phyloP scores from a whole-genome alignment of 768 basidiomycete species.

The Mycena crocata region DNA sequence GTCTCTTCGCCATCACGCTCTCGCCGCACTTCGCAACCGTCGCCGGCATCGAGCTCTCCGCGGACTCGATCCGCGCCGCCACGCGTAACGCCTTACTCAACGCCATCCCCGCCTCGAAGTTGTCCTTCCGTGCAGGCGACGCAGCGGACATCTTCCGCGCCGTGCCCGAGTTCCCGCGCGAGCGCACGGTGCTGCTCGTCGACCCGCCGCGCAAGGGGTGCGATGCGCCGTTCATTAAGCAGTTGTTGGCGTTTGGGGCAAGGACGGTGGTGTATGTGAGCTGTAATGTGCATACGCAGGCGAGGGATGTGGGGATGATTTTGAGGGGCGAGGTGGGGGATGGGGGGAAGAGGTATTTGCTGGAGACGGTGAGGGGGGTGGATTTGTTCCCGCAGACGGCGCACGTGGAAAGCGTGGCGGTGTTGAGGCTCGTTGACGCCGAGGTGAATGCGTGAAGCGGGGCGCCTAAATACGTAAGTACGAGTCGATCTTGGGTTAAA shows the following conservation, averaged over 20 bases:
- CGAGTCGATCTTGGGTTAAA: no score
- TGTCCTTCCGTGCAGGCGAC: slow-evolving; percentile 83
- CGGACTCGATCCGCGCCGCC: slow-evolving; percentile 76
- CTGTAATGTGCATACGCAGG: slow-evolving; percentile 95
- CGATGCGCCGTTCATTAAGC: slow-evolving; percentile 81
- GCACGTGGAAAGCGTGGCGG: slow-evolving; percentile 88
- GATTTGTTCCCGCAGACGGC: slow-evolving; percentile 98
- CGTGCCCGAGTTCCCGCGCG: slow-evolving; percentile 73
- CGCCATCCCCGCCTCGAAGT: slow-evolving; percentile 63
- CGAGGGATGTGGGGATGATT: slow-evolving; percentile 86
- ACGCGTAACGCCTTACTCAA: slow-evolving; percentile 76
- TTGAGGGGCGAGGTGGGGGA: slow-evolving; percentile 56
- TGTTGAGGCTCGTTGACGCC: slow-evolving; percentile 61
- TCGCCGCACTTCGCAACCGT: slow-evolving; percentile 79
- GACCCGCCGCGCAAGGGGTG: slow-evolving; percentile 98
- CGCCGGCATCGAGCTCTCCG: slow-evolving; percentile 89
- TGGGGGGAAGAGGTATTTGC: slow-evolving; percentile 65
- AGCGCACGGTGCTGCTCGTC: slow-evolving; percentile 77
- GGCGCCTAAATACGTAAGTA: no score
- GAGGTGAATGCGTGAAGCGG: neutral
- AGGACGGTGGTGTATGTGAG: slow-evolving; percentile 88
- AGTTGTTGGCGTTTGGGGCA: slow-evolving; percentile 78
- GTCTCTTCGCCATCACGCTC: slow-evolving; percentile 88
- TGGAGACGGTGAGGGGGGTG: slow-evolving; percentile 90
- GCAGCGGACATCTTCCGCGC: slow-evolving; percentile 86